Evolutionary conservation across 148 eudicot species (phyloP).

Genomic region (Cornus suecica): DNA sequence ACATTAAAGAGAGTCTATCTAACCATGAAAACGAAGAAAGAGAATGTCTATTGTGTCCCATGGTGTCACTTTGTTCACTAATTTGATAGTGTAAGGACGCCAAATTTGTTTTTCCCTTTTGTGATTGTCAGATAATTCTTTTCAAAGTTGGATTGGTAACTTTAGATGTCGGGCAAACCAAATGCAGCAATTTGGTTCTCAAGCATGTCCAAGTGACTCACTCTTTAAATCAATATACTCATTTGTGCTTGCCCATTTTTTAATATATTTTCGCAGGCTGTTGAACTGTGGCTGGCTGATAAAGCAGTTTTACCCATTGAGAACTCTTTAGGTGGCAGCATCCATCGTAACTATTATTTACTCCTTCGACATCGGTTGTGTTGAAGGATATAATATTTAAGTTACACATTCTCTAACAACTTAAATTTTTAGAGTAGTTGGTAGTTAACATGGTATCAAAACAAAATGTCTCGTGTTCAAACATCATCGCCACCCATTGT

Average conservation of each 20-base stretch:
- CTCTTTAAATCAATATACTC: background rate
- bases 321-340: conserved; percentile 56
- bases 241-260: background rate
- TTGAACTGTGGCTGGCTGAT: conserved; percentile 55
- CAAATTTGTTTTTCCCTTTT: too few relatives aligned
- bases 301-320: conserved; percentile 62
- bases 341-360: conserved; percentile 56
- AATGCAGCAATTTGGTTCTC: background rate
- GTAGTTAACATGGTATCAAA: too few relatives aligned
- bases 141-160: background rate
- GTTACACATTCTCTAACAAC: too few relatives aligned
- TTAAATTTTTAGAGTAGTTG: too few relatives aligned
- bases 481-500: too few relatives aligned
- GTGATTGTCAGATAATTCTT: background rate
- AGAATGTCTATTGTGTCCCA: background rate
- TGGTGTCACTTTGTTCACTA: too few relatives aligned
- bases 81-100: background rate
- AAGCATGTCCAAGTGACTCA: background rate
- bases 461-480: too few relatives aligned
- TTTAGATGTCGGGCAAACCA: background rate
- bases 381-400: too few relatives aligned
- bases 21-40: too few relatives aligned
- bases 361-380: conserved; percentile 46
- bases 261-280: conserved; percentile 30
- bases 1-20: background rate